Percentiles rank a stretch among this genome's conserved stretches.
Evolutionary conservation across 106 monocot genomes (phyloP).

Genomic region (Apostasia shenzhenica): DNA sequence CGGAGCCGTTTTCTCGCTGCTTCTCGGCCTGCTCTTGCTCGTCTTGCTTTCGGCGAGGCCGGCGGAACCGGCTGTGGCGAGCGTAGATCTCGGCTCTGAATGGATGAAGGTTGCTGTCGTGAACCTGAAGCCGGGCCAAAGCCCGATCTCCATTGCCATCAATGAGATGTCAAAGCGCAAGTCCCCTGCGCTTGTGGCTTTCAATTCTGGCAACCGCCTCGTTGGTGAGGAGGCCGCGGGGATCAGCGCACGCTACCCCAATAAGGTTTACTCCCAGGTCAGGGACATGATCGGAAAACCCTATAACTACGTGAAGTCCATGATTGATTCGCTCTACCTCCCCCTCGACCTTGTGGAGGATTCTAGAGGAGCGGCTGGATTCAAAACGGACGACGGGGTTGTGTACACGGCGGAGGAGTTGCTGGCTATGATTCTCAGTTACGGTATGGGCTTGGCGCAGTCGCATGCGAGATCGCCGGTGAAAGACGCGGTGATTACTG

Average conservation of each 20-base stretch:
- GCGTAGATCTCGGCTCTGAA: constrained; percentile 89
- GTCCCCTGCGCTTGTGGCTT: constrained; percentile 78
- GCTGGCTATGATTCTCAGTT: constrained; percentile 71
- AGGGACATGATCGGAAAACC: constrained; percentile 80
- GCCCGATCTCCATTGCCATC: constrained; percentile 91
- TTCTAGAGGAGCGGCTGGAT: constrained; percentile 45
- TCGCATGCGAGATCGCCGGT: constrained; percentile 50
- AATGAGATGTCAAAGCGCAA: constrained; percentile 99
- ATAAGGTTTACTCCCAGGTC: constrained; percentile 71
- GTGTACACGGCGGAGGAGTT: constrained; percentile 78
- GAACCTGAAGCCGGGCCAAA: constrained; percentile 74
- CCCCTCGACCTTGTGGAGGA: constrained; percentile 86
- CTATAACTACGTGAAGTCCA: constrained; percentile 22
- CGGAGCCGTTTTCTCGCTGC: neutral
- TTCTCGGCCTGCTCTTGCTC: constrained; percentile 14
- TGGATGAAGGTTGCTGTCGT: constrained; percentile 96
- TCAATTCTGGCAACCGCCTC: constrained; percentile 64
- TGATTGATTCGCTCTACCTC: constrained; percentile 55
- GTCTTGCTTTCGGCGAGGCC: constrained; percentile 14
- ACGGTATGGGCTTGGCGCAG: constrained; percentile 59
- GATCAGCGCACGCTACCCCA: constrained; percentile 74
- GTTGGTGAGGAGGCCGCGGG: constrained; percentile 89
- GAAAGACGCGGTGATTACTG: constrained; percentile 68
- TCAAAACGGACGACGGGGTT: constrained; percentile 62
- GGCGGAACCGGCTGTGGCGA: constrained; percentile 51